Base-by-base conservation (phyloP, 495 filamentous ascomycete genomes). In the Lepidopterella palustris region DNA sequence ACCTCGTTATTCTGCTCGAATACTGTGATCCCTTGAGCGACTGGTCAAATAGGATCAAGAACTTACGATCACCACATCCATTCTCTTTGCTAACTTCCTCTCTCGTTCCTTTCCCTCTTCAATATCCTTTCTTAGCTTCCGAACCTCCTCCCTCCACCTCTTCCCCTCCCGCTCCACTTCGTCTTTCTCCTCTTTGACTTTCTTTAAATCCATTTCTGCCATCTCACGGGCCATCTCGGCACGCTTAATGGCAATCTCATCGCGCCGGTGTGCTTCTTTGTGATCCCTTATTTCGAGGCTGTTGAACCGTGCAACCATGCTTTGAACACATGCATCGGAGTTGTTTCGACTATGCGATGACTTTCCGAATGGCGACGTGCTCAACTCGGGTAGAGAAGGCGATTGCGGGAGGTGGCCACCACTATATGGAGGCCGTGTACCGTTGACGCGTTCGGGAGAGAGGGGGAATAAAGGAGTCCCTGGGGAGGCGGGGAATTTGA, bases 301-400 rank as follows among this genome's bases (percentile, higher is more conserved):
- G 74, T 95, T 92, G 67, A 95, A 87, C 60, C 86, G 89, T 25
- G 84, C 86, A 64, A 95, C 89, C 72, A 92, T 93, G 27, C 88
- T 84, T 67, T 92, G 87, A 0, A 96, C 90, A 68, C 92, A 87
- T 26, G 88, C 88, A 68, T 95, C 90, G 24, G 88, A 87, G 55
- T 70, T 70, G 53, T 68, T 53, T 70, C 70, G 18, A 32, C 69
- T 75, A 48, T 74, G 74, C n/a, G 47, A 50, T 25, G 8, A 15
- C 23, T 18, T 52, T 55, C 71, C 77, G 73, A 68, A 45, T 72
- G 76, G 2, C 71, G 59, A 55, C 15, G 67, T 67, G 26, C 74
- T 49, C 28, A 79, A 62, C 27, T 83, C 76, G 3, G 81, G 76
- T 20, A 82, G 53, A 0, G 80, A 80, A 0, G 81, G 80, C 9